Evolutionary conservation across 345 rosid genomes (phyloP).

Genomic region (Brassica carinata): DNA sequence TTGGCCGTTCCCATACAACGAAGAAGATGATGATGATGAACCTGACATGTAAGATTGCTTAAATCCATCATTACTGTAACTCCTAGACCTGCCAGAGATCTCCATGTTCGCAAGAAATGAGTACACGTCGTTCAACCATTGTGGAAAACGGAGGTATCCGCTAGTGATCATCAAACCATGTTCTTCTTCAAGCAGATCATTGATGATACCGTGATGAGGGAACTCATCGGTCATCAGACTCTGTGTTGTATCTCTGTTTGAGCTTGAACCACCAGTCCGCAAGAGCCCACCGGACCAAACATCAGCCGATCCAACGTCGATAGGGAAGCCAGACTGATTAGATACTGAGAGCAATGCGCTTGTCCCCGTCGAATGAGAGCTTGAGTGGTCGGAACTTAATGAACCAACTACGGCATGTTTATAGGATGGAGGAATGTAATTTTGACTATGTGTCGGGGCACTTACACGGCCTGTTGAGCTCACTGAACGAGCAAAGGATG

Average conservation of each 20-base stretch:
- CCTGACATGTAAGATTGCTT: conserved; percentile 58
- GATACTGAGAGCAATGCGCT: conserved; percentile 47
- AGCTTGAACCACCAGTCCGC: conserved; percentile 54
- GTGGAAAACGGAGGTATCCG: conserved; percentile 43
- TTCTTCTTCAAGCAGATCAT: conserved; percentile 89
- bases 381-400: conserved; percentile 43
- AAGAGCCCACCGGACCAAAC: conserved; percentile 40
- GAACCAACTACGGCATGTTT: conserved; percentile 68
- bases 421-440: conserved; percentile 73
- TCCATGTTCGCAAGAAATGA: conserved; percentile 53
- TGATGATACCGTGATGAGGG: conserved; percentile 93
- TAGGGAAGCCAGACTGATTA: conserved; percentile 51
- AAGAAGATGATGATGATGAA: conserved; percentile 34
- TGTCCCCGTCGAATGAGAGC: conserved; percentile 50
- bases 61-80: conserved; percentile 58
- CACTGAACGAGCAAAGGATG: conserved; percentile 67
- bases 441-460: conserved; percentile 48
- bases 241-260: conserved; percentile 50
- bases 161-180: conserved; percentile 47
- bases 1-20: conserved; percentile 19
- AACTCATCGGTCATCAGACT: conserved; percentile 69
- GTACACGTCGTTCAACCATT: conserved; percentile 50
- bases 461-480: conserved; percentile 82
- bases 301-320: conserved; percentile 53
- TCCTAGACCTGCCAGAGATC: conserved; percentile 54